phyloP scores from a whole-genome alignment of 257 asterid genomes.

The Echium plantagineum region DNA sequence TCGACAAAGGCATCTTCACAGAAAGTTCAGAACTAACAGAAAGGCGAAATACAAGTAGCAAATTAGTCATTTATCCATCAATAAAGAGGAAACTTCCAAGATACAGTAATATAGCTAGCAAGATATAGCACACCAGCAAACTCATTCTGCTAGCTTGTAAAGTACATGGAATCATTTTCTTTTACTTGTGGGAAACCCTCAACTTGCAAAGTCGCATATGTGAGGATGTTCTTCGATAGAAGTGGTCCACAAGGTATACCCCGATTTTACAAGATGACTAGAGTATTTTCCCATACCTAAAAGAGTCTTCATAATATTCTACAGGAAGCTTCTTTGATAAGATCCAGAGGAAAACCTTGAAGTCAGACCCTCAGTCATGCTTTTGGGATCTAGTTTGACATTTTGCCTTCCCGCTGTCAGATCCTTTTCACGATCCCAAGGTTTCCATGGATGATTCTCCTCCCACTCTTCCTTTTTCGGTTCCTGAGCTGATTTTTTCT shows the following conservation, averaged over 20 bases:
- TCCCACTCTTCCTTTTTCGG: constrained; percentile 60
- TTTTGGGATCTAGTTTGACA: constrained; percentile 52
- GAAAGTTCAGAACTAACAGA: no score
- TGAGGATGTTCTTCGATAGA: no score
- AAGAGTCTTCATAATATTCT: constrained; percentile 7
- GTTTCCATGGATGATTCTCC: constrained; percentile 91
- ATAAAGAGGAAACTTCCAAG: background rate
- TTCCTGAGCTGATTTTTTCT: constrained; percentile 64
- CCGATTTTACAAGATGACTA: constrained; percentile 2
- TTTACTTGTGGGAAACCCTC: no score
- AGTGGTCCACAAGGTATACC: no score
- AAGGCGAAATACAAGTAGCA: no score
- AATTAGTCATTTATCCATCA: background rate
- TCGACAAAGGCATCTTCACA: no score
- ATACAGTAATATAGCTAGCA: no score
- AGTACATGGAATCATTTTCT: constrained; percentile 7
- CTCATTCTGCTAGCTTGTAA: background rate
- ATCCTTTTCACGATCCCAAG: constrained; percentile 96
- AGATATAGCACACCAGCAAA: background rate
- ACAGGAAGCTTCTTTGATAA: constrained; percentile 76
- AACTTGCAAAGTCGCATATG: no score
- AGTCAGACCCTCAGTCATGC: constrained; percentile 66
- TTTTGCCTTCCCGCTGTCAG: constrained; percentile 84
- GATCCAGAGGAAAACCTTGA: constrained; percentile 89
- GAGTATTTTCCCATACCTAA: background rate